phyloP scores from a whole-genome alignment of 768 basidiomycete species.

The Sporobolomyces roseus region DNA sequence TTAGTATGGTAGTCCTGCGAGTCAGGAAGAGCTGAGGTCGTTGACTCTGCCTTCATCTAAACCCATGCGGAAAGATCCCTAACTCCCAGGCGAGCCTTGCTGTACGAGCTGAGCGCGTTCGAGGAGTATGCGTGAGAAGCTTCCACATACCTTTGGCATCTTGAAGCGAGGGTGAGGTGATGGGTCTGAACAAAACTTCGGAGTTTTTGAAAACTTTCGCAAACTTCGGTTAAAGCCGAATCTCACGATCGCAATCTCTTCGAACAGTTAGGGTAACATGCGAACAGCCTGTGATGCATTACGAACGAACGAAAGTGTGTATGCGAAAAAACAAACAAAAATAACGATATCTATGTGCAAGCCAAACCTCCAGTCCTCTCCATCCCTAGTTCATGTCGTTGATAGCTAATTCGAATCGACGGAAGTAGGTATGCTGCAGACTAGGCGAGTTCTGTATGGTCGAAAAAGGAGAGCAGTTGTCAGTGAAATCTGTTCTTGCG shows the following conservation, averaged over 20 bases:
- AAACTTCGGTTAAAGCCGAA: too few species aligned
- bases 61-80: too few species aligned
- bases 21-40: too few species aligned
- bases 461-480: not conserved
- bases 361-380: too few species aligned
- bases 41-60: not conserved
- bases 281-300: too few species aligned
- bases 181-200: not conserved
- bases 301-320: not conserved
- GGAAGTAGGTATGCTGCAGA: constrained; percentile 42
- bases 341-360: too few species aligned
- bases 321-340: not conserved
- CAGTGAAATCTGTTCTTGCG: not conserved
- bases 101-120: too few species aligned
- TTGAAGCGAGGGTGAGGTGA: not conserved
- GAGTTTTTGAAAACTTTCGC: too few species aligned
- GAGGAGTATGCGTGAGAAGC: not conserved
- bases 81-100: not conserved
- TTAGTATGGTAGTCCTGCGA: too few species aligned
- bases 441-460: constrained; percentile 29
- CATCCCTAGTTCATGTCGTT: constrained; percentile 14
- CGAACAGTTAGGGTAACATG: too few species aligned
- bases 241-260: too few species aligned
- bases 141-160: constrained; percentile 1
- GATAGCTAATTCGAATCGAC: constrained; percentile 27